Evolutionary conservation across 2,329 filamentous ascomycete species (phyloP).

Genomic region (Cercospora zeina): DNA sequence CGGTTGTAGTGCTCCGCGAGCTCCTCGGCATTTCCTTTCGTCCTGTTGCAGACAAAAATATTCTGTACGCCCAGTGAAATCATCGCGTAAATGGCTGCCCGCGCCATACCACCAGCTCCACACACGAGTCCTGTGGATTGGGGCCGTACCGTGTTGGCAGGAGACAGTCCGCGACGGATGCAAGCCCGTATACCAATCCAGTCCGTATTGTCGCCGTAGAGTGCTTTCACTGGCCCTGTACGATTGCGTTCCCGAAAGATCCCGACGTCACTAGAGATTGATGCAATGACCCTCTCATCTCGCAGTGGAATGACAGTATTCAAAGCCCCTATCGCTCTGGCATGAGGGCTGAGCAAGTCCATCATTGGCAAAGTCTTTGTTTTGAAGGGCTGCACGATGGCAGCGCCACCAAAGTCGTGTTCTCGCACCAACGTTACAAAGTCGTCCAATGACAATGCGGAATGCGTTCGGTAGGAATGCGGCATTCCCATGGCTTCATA

Average conservation of each 20-base stretch:
- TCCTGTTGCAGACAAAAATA: constrained; percentile 74
- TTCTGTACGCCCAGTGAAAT: constrained; percentile 74
- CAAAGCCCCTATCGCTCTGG: constrained; percentile 71
- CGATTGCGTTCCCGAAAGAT: constrained; percentile 61
- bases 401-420: constrained; percentile 69
- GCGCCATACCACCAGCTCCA: constrained; percentile 71
- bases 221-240: constrained; percentile 64
- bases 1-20: constrained; percentile 70
- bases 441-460: constrained; percentile 62
- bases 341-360: constrained; percentile 68
- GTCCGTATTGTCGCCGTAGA: constrained; percentile 79
- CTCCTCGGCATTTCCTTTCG: constrained; percentile 63
- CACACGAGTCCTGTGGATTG: constrained; percentile 57
- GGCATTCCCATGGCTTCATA: constrained; percentile 67
- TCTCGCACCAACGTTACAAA: constrained; percentile 60
- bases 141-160: constrained; percentile 60
- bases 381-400: constrained; percentile 72
- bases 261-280: constrained; percentile 50
- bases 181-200: constrained; percentile 78
- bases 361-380: constrained; percentile 67
- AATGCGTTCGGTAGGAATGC: constrained; percentile 65
- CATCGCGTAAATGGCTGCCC: constrained; percentile 76
- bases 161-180: constrained; percentile 69
- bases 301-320: constrained; percentile 75
- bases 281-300: constrained; percentile 48